Conservation (phyloP, 1,284 basidiomycete genomes). For the Coniferiporia sulphurascens region DNA sequence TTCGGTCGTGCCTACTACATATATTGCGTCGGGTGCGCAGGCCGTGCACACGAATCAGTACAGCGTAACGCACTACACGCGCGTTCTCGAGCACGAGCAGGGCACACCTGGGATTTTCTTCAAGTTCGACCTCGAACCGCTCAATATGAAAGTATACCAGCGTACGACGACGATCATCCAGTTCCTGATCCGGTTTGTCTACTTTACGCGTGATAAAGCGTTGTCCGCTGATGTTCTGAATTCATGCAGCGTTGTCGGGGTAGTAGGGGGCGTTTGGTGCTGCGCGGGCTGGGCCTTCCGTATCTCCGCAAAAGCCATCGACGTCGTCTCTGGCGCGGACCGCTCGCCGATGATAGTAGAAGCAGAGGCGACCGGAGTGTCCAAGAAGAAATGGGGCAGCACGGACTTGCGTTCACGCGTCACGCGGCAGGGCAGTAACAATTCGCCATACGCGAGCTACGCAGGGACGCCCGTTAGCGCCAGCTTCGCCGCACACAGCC, state of each 20-base stretch:
- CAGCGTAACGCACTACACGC: constrained; percentile 90
- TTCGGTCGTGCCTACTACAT: constrained; percentile 91
- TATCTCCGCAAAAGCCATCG: constrained; percentile 58
- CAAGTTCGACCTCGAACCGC: constrained; percentile 94
- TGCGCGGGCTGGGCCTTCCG: constrained; percentile 75
- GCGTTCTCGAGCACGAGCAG: constrained; percentile 68
- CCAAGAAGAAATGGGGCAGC: constrained; percentile 44
- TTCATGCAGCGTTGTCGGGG: constrained; percentile 55
- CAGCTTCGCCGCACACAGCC: background rate
- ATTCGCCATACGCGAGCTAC: constrained; percentile 29
- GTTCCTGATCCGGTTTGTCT: constrained; percentile 70
- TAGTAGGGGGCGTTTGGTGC: constrained; percentile 78
- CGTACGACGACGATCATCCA: constrained; percentile 79
- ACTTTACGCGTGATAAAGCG: background rate
- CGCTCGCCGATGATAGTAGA: constrained; percentile 53
- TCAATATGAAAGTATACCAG: constrained; percentile 82
- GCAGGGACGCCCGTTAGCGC: constrained; percentile 10
- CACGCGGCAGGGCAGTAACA: constrained; percentile 38
- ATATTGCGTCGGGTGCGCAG: constrained; percentile 62
- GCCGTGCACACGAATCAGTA: constrained; percentile 88
- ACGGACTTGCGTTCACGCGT: constrained; percentile 41
- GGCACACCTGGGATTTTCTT: constrained; percentile 94
- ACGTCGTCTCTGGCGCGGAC: constrained; percentile 62
- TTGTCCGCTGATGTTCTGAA: background rate
- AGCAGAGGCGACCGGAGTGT: constrained; percentile 49